These are phyloP conservation scores for Tilletia walkeri DNA, from an alignment of 1,284 basidiomycete genomes.

Conservation along the genomic window DNA sequence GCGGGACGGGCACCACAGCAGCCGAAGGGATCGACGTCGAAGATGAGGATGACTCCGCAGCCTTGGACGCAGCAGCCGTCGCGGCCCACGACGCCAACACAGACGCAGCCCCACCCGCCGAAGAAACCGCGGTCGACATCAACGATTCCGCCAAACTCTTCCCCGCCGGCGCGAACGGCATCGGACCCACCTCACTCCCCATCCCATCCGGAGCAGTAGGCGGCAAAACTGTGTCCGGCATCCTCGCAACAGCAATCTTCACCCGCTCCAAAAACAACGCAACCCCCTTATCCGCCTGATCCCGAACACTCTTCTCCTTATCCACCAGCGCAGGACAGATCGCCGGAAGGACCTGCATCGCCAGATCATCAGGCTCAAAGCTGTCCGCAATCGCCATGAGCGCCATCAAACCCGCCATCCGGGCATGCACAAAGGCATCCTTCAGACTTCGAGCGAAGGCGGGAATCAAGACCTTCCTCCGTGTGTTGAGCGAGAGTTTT, in stretches of 20 bases:
- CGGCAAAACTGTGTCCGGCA: constrained; percentile 43
- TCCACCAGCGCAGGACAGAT: constrained; percentile 50
- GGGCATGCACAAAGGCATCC: constrained; percentile 86
- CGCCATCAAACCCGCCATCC: constrained; percentile 92
- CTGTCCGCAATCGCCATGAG: constrained; percentile 91
- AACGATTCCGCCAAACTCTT: constrained; percentile 8
- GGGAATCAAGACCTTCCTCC: constrained; percentile 90
- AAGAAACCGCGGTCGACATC: constrained; percentile 26
- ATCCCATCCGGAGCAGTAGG: constrained; percentile 22
- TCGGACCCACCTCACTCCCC: not conserved
- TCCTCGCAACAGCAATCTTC: constrained; percentile 28
- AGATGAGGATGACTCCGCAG: not conserved
- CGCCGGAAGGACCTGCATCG: constrained; percentile 40
- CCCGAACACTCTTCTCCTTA: constrained; percentile 47
- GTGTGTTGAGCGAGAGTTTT: constrained; percentile 78
- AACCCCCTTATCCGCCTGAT: constrained; percentile 44
- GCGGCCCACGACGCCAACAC: constrained; percentile 50
- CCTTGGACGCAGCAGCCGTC: constrained; percentile 23
- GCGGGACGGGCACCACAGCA: constrained; percentile 15
- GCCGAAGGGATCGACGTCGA: constrained; percentile 1
- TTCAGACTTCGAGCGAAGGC: constrained; percentile 88
- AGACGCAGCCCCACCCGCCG: constrained; percentile 46
- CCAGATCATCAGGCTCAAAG: constrained; percentile 62
- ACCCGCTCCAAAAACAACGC: constrained; percentile 44
- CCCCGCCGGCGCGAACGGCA: constrained; percentile 19